phyloP scores from a whole-genome alignment of 2,329 filamentous ascomycete genomes.

The Ascochyta viciae-villosae region DNA sequence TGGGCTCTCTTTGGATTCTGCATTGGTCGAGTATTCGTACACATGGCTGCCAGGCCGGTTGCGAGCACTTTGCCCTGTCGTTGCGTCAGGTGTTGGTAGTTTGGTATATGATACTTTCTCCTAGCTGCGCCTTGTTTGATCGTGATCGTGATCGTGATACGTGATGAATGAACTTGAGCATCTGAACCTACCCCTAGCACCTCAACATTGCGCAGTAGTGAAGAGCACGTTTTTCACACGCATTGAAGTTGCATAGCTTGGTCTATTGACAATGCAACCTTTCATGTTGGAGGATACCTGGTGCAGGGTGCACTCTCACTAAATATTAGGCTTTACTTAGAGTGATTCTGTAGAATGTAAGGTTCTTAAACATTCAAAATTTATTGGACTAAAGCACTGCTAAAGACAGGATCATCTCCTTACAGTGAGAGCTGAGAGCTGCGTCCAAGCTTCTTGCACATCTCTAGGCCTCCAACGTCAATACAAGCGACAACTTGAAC shows the following conservation, averaged over 20 bases:
- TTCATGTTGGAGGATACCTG: too few relatives aligned
- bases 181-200: background rate
- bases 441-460: too few relatives aligned
- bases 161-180: too few relatives aligned
- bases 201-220: too few relatives aligned
- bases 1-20: constrained; percentile 11
- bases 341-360: too few relatives aligned
- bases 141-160: background rate
- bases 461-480: background rate
- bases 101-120: constrained; percentile 9
- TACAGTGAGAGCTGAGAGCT: background rate
- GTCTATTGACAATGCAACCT: background rate
- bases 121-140: background rate
- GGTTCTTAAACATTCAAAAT: too few relatives aligned
- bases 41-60: constrained; percentile 7
- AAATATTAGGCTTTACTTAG: too few relatives aligned
- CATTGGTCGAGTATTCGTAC: constrained; percentile 1
- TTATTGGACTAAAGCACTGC: too few relatives aligned
- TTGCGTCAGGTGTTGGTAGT: constrained; percentile 18
- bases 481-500: background rate
- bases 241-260: background rate
- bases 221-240: too few relatives aligned
- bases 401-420: background rate
- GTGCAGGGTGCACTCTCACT: too few relatives aligned
- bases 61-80: constrained; percentile 3